phyloP scores from a whole-genome alignment of 148 eudicot species.

The Rhododendron mucronatum region DNA sequence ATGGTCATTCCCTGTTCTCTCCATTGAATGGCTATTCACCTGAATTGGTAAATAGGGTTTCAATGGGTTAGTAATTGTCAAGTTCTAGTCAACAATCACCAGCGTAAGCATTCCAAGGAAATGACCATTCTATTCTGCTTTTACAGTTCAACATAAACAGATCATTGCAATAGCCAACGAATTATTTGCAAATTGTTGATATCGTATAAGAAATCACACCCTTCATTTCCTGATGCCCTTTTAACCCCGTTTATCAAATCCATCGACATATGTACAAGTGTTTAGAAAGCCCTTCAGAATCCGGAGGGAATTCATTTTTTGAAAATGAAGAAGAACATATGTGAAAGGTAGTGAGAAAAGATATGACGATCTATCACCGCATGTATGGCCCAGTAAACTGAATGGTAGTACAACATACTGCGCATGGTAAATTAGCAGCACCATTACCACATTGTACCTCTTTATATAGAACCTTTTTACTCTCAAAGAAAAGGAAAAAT shows the following conservation, averaged over 20 bases:
- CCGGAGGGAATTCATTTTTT: not conserved
- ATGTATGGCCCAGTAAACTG: not conserved
- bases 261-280: not conserved
- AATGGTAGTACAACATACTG: not conserved
- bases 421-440: not conserved
- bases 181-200: not conserved
- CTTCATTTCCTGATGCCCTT: not conserved
- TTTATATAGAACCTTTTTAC: not conserved
- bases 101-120: not conserved
- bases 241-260: slow-evolving; percentile 1
- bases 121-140: not conserved
- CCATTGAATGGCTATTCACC: not conserved
- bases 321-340: not conserved
- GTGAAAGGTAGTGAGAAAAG: not conserved
- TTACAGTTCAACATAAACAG: not conserved
- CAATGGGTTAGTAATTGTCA: not conserved
- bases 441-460: not conserved
- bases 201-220: not conserved
- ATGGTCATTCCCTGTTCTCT: not conserved
- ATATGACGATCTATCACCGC: not conserved
- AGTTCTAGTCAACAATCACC: not conserved
- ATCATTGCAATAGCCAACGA: not conserved
- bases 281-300: not conserved
- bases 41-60: not conserved
- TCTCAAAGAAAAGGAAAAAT: not conserved